Conservation (phyloP, 1,284 basidiomycete species). For the Cryptococcus sp. region DNA sequence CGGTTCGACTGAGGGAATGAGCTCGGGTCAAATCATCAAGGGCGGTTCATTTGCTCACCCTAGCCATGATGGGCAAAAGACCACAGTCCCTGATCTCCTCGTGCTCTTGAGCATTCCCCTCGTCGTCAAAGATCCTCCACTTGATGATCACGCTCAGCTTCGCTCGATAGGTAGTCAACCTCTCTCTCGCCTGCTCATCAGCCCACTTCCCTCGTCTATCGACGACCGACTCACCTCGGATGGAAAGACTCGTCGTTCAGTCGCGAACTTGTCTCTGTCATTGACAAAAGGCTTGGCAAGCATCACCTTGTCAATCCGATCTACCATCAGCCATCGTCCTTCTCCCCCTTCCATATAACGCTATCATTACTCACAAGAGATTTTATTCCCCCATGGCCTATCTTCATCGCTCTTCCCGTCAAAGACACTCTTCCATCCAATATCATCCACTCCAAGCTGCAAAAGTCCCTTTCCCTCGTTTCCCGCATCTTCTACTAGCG, state of each 20-base stretch:
- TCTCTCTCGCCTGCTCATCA: slow-evolving; percentile 71
- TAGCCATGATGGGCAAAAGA: slow-evolving; percentile 91
- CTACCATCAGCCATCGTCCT: slow-evolving; percentile 46
- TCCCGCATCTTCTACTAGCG: slow-evolving; percentile 75
- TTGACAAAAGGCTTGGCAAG: slow-evolving; percentile 82
- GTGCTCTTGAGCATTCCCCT: slow-evolving; percentile 49
- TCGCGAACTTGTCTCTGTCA: slow-evolving; percentile 70
- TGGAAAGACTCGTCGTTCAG: slow-evolving; percentile 78
- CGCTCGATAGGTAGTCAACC: slow-evolving; percentile 85
- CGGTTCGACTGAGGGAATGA: slow-evolving; percentile 70
- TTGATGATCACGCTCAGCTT: slow-evolving; percentile 84
- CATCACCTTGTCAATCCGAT: slow-evolving; percentile 83
- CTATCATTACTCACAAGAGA: slow-evolving; percentile 73
- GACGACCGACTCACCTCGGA: slow-evolving; percentile 60
- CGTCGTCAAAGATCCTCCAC: slow-evolving; percentile 73
- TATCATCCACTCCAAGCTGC: slow-evolving; percentile 71
- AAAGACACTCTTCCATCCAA: slow-evolving; percentile 86
- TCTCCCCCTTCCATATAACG: background rate
- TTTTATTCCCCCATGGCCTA: slow-evolving; percentile 67
- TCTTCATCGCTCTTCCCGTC: slow-evolving; percentile 67
- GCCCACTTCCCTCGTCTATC: too few relatives aligned
- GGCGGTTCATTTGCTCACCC: slow-evolving; percentile 57
- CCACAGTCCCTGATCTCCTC: slow-evolving; percentile 83
- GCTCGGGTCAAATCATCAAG: background rate
- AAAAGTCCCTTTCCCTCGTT: slow-evolving; percentile 70